A percentile compares a stretch with the other conserved stretches of the same genome.
These are phyloP conservation scores for Tuber umbilicatum DNA, from an alignment of 495 filamentous ascomycete genomes.

Conservation along the genomic window DNA sequence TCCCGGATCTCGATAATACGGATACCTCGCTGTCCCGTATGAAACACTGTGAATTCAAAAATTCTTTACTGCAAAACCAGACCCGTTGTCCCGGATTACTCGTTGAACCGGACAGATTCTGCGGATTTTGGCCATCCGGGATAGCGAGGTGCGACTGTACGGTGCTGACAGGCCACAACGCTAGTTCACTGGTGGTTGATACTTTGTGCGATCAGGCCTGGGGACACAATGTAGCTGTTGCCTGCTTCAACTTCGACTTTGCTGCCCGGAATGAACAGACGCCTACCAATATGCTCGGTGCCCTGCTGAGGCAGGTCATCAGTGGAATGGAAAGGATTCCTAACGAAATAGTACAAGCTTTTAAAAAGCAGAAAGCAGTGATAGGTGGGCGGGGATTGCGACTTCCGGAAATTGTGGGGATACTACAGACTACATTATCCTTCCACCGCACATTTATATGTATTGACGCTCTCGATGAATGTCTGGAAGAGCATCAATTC, in stretches of 20 bases:
- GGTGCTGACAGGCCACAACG: background rate
- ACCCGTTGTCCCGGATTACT: no score
- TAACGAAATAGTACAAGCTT: background rate
- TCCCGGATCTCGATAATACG: no score
- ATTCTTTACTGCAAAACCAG: no score
- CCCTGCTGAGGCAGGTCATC: background rate
- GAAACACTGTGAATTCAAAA: no score
- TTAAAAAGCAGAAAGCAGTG: background rate
- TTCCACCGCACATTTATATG: background rate
- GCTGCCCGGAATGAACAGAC: background rate
- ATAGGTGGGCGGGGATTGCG: background rate
- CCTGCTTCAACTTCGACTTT: background rate
- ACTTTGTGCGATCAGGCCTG: background rate
- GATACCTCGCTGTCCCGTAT: no score
- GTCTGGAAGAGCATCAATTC: background rate
- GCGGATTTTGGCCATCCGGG: no score
- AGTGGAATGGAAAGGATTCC: background rate
- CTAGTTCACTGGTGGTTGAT: background rate
- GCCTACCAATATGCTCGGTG: background rate
- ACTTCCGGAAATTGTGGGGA: background rate
- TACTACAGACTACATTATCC: background rate
- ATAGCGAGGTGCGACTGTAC: no score
- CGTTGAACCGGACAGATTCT: no score
- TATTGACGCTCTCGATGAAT: background rate
- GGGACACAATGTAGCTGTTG: background rate